These are phyloP conservation scores for Phytopythium helicoides DNA, from an alignment of 352 stramenopile species.

Conservation along the genomic window DNA sequence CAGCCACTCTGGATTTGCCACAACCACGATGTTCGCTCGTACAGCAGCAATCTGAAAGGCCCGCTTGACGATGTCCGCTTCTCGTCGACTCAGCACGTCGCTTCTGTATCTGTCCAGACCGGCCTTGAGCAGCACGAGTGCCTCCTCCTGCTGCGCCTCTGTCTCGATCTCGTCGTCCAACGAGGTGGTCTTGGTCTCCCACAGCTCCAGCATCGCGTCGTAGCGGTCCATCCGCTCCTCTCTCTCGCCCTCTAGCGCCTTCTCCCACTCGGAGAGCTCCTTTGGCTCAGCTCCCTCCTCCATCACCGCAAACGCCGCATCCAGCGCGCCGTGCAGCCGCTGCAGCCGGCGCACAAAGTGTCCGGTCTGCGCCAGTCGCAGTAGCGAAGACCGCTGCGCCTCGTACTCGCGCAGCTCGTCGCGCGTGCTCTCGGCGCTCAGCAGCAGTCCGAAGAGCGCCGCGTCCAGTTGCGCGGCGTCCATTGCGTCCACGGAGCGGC, in stretches of 20 bases:
- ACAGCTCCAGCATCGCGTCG: not conserved
- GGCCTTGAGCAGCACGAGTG: not conserved
- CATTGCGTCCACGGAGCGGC: no score
- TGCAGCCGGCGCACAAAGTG: not conserved
- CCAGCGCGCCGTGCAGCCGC: not conserved
- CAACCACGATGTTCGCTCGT: not conserved
- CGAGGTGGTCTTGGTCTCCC: not conserved
- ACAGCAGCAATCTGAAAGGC: not conserved
- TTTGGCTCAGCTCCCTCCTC: not conserved
- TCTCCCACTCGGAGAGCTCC: slow-evolving; percentile 1
- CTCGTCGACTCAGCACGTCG: not conserved
- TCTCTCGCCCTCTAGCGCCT: not conserved
- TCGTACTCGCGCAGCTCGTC: not conserved
- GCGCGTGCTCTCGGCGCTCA: not conserved
- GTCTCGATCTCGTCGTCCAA: not conserved
- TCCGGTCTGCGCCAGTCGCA: not conserved
- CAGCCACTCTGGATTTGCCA: slow-evolving; percentile 2
- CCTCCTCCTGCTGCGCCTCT: not conserved
- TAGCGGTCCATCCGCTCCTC: not conserved
- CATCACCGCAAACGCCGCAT: not conserved
- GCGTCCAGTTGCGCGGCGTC: no score
- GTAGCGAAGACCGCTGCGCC: not conserved
- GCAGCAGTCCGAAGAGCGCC: no score
- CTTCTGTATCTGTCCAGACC: not conserved
- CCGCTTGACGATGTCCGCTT: not conserved